phyloP scores from a whole-genome alignment of 441 rosid genomes.

The Gossypium gossypioides region DNA sequence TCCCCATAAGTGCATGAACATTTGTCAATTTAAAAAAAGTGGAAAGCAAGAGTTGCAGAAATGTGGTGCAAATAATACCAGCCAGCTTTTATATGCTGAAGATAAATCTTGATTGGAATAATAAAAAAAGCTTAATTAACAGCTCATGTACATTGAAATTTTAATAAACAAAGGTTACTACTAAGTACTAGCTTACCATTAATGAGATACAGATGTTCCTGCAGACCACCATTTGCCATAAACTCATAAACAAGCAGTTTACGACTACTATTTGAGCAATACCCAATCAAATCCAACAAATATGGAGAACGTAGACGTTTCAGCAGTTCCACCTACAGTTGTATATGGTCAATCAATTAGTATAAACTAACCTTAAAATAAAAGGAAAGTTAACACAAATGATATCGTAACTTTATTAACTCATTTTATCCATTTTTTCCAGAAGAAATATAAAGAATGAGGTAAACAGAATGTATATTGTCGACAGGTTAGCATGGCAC shows the following conservation, averaged over 20 bases:
- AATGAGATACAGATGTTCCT: slow-evolving; percentile 59
- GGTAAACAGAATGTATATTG: neutral
- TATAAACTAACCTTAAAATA: neutral
- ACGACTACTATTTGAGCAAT: slow-evolving; percentile 61
- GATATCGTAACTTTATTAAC: neutral
- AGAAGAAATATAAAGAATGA: neutral
- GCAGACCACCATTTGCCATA: slow-evolving; percentile 63
- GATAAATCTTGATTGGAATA: neutral
- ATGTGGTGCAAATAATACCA: neutral
- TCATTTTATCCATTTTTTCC: neutral
- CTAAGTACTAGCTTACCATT: slow-evolving; percentile 33
- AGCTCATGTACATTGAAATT: neutral
- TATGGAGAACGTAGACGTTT: slow-evolving; percentile 61
- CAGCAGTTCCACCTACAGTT: slow-evolving; percentile 63
- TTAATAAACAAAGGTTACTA: neutral
- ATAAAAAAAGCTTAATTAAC: neutral
- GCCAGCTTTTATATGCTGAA: neutral
- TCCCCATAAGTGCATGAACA: neutral
- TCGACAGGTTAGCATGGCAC: neutral
- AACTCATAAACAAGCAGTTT: slow-evolving; percentile 64
- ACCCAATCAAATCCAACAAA: slow-evolving; percentile 73
- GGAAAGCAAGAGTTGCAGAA: neutral
- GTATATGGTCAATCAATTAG: slow-evolving; percentile 10
- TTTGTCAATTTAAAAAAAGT: neutral
- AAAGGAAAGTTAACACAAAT: neutral